Conservation (phyloP, 2,329 filamentous ascomycete species). For the Dothideomycetes sp. region DNA sequence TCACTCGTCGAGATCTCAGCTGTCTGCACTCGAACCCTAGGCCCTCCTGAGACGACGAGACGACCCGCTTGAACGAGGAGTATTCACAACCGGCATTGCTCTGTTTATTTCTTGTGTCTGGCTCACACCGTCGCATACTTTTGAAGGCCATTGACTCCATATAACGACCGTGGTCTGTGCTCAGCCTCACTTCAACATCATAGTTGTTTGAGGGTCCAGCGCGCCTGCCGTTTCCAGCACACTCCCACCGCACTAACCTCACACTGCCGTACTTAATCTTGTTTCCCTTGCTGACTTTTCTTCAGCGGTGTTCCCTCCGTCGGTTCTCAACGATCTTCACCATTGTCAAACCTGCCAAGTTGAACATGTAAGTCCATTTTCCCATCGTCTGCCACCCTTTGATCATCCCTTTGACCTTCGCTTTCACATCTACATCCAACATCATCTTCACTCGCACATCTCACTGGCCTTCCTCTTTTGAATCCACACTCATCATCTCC, state of each 20-base stretch:
- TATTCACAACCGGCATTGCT: no score
- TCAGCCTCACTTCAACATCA: not conserved
- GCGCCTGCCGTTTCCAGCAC: not conserved
- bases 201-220: not conserved
- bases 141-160: no score
- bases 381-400: not conserved
- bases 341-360: not conserved
- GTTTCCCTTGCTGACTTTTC: not conserved
- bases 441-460: not conserved
- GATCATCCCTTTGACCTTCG: not conserved
- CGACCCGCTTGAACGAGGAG: no score
- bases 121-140: no score
- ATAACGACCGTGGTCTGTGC: no score
- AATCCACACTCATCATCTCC: not conserved
- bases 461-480: not conserved
- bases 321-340: not conserved
- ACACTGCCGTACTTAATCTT: no score
- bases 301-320: not conserved
- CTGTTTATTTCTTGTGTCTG: no score
- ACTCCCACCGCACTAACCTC: not conserved
- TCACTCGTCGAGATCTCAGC: no score
- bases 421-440: not conserved
- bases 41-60: no score
- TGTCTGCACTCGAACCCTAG: no score
- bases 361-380: no score